Evolutionary conservation across 2,329 filamentous ascomycete genomes (phyloP), one percentile per base, ranked within the genome.

Genomic region (Pestalotiopsis sp.): DNA sequence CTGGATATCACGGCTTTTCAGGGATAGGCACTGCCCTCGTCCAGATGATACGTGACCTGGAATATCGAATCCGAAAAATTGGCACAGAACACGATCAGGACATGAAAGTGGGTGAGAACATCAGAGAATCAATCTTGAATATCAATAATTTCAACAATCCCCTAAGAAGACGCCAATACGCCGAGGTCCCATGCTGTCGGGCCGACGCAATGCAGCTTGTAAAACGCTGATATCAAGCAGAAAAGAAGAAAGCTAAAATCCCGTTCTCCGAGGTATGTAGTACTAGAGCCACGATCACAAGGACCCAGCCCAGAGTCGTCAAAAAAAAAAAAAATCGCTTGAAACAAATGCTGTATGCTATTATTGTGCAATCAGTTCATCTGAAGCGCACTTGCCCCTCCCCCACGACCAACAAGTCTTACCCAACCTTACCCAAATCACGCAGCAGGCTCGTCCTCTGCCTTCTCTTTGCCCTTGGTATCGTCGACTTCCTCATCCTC

Each of bases 401-500:
- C 14, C 59, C 36, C n/a, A 2, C n/a, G 17, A 40, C 57, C 23
- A 6, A 62, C 2, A 20, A n/a, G n/a, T 62, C 58, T 60, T 5
- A 4, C 58, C 58, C 20, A 31, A 60, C 27, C 58, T 1, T 41
- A 62, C n/a, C 45, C 45, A 52, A 52, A 9, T 52, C 20, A 52
- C 4, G 20, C 57, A 36, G 17, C 23, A 5, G 27, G 25, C 27
- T 38, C 25, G 27, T 62, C 59, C 25, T 27, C 27, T 5, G 31
- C 31, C n/a, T 20, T 17, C 17, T 40, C 65, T 20, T 68, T 56
- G 31, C n/a, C 61, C 20, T 58, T 58, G 7, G 49, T 58, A 27
- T 58, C 62, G 17, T 20, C 52, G 31, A 27, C 60, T 36, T 66
- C 70, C 23, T 66, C 69, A 45, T 63, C 71, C 17, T 68, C 74